Evolutionary conservation across 2,329 filamentous ascomycete species (phyloP), one percentile per base, ranked within the genome.

Genomic region (Aspergillus sp.): DNA sequence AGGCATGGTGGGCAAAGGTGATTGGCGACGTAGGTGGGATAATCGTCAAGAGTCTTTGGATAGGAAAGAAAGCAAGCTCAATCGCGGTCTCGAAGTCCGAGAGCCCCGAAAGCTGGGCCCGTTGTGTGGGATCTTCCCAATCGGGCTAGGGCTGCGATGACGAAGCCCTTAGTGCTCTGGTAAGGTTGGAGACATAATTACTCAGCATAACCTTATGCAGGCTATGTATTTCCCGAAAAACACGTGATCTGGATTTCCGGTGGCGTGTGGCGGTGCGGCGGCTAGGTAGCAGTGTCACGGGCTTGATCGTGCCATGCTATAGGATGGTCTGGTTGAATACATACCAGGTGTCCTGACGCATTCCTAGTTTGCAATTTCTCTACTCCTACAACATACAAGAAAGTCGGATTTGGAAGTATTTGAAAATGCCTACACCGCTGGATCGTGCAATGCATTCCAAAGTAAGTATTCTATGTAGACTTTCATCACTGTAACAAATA

Each of bases 1-100:
- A 88, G 95, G 93, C 95, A 99, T 99, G 82, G 84, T 96, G 90
- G 82, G 82, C 81, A 83, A 79, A 55, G 47, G 52, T 59, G 43
- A 44, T 58, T 61, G 54, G 57, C 52, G 65, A 62, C 56, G 46
- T 59, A 56, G 54, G 41, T 54, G 46, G 40, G 52, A 53, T 58
- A 46, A 50, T 62, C 48, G 55, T 58, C 43, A 37, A 55, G 47
- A 59, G 56, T 48, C 60, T 31, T 44, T 46, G 58, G 55, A 52
- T 45, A 53, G 57, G 45, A 44, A 54, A 43, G 45, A 14, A 56
- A 31, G 24, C 39, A 53, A 47, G 39, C 51, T 55, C 63, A 58
- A 53, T 63, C 57, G 52, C 65, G 61, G 57, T 64, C 61, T 60
- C 61, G 60, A 64, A 60, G 57, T 62, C 66, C 66, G 40, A 49